A percentile compares a stretch with the other conserved stretches of the same genome.
Evolutionary conservation across 2,329 filamentous ascomycete species (phyloP).

Genomic region (Trichoderma atroviride): DNA sequence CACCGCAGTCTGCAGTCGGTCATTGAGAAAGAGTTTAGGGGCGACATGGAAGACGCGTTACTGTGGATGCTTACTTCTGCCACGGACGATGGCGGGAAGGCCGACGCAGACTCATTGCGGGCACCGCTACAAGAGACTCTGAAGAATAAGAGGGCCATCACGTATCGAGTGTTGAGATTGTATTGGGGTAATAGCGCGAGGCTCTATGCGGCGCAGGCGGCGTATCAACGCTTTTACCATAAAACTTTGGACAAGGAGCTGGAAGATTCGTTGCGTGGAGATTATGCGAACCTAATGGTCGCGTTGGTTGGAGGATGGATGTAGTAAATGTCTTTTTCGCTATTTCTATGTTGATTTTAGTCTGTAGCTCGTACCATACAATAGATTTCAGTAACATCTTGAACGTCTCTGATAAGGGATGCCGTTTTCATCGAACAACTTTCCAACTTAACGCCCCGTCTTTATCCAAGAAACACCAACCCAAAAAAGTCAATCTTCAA

Average conservation of each 20-base stretch:
- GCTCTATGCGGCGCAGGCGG: slow-evolving; percentile 33
- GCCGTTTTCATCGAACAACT: too few relatives aligned
- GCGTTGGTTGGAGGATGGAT: slow-evolving; percentile 31
- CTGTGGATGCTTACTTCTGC: slow-evolving; percentile 37
- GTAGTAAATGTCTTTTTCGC: neutral
- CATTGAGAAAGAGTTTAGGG: slow-evolving; percentile 27
- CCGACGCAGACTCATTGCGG: slow-evolving; percentile 35
- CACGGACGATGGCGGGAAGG: slow-evolving; percentile 31
- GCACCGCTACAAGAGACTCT: slow-evolving; percentile 34
- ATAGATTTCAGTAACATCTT: too few relatives aligned
- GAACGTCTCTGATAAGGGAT: too few relatives aligned
- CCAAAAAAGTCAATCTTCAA: neutral
- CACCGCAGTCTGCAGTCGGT: slow-evolving; percentile 32
- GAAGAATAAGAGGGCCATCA: slow-evolving; percentile 28
- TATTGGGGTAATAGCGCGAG: slow-evolving; percentile 36
- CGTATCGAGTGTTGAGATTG: slow-evolving; percentile 8
- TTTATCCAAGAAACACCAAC: neutral
- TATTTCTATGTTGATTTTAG: neutral
- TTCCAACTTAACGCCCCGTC: neutral
- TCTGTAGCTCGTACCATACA: neutral
- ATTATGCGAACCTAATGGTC: slow-evolving; percentile 34
- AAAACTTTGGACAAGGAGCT: slow-evolving; percentile 29
- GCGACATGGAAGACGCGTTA: slow-evolving; percentile 41
- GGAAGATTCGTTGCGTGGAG: slow-evolving; percentile 31
- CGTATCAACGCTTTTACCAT: slow-evolving; percentile 29